Evolutionary conservation across 179 eudicot species (phyloP), one percentile per base, ranked within the genome.

Genomic region (Camellia oleifera): DNA sequence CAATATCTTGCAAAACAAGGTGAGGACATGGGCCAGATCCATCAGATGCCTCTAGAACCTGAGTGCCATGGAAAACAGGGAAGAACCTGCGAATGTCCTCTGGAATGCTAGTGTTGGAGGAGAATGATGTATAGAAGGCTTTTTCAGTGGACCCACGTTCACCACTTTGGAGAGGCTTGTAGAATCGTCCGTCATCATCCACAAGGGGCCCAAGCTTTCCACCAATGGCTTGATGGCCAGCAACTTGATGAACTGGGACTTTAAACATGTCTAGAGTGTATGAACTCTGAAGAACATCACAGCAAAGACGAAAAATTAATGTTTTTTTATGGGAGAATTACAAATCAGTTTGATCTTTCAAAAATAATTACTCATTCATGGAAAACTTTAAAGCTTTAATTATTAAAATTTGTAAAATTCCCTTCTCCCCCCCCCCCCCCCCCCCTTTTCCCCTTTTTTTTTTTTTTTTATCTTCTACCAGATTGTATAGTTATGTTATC

Each of bases 241-340:
- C 98, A 80, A 94, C 99, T 83, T 96, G 99, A 88, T 96, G 98
- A 80, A 76, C 84, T 52, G 98, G 94, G 78, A 80, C 83, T 84
- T 88, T 94, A 65, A 96, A 79, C 90, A 88, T 87, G 70, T 32
- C 46, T 62, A 45, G 61, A 65, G 80, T 46, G n/a, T 68, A 15
- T 32, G 40, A 32, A 32, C 40, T 32, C 40, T 32, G 72, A 50
- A 52, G 75, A 13, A 70, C 77, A 64, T 40, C 14, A 20, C 23
- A 4, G 26, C 45, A 70, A 61, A 58, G 69, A 69, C 5, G 62
- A 17, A 67, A 53, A 26, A 53, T 56, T 65, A 67, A 56, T 50
- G n/a, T 32, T 32, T 32, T 32, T 32, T 32, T 32, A 32, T 32
- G 40, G 2, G 40, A 32, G 40, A 32, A 32, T 32, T 32, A 32